A percentile compares a stretch with the other conserved stretches of the same genome.
These are phyloP conservation scores for Barnettozyma botsteinii DNA, from an alignment of 805 yeast genomes.

Conservation along the genomic window DNA sequence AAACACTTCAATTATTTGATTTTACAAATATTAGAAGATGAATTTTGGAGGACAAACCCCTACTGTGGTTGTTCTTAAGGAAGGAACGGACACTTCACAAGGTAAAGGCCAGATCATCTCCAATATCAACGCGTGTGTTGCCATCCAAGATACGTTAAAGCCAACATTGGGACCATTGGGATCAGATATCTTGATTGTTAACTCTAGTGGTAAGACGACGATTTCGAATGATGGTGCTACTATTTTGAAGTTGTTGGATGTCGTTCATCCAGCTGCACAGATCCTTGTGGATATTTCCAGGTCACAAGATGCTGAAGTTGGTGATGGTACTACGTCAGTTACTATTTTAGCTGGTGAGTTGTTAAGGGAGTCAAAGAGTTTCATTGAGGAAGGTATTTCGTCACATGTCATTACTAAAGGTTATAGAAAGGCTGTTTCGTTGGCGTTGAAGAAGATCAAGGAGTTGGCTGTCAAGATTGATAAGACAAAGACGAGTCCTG, in stretches of 20 bases:
- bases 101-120: conserved; percentile 94
- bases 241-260: conserved; percentile 82
- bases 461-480: conserved; percentile 74
- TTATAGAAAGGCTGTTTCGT: conserved; percentile 70
- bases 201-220: conserved; percentile 78
- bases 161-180: conserved; percentile 98
- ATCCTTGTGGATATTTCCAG: conserved; percentile 90
- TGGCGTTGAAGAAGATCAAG: conserved; percentile 66
- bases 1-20: background rate
- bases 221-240: conserved; percentile 99
- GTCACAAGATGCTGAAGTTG: conserved; percentile 97
- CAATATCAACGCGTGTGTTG: conserved; percentile 94
- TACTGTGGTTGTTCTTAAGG: conserved; percentile 95
- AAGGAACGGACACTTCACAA: conserved; percentile 96
- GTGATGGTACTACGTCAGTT: conserved; percentile 97
- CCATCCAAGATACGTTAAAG: conserved; percentile 91
- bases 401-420: conserved; percentile 87
- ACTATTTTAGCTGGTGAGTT: conserved; percentile 93
- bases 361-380: conserved; percentile 81
- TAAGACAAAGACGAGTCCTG: conserved; percentile 36
- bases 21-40: conserved; percentile 38
- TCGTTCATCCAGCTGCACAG: conserved; percentile 98
- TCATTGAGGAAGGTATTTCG: conserved; percentile 94
- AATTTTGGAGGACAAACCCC: conserved; percentile 92
- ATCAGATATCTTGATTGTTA: conserved; percentile 87